phyloP scores from a whole-genome alignment of 192 early-diverging fungal genomes.

The Podila minutissima region DNA sequence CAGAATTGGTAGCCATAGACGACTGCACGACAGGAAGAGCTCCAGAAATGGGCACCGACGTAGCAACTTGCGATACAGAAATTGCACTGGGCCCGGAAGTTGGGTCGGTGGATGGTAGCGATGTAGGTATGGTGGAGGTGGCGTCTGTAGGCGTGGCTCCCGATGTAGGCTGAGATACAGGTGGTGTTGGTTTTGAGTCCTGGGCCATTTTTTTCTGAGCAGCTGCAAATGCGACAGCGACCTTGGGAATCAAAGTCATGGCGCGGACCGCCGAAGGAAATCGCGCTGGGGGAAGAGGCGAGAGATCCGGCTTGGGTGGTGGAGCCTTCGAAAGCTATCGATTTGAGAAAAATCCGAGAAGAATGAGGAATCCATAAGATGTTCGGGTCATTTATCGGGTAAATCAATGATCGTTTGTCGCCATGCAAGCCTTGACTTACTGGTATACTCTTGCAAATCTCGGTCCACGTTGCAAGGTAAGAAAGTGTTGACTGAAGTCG shows the following conservation, averaged over 20 bases:
- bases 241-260: conserved; percentile 37
- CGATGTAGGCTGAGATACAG: neutral
- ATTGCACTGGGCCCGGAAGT: neutral
- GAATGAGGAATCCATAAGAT: neutral
- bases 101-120: neutral
- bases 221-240: conserved; percentile 35
- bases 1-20: neutral
- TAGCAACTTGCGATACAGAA: neutral
- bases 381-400: neutral
- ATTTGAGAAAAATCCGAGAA: neutral
- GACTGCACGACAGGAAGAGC: neutral
- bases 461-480: conserved; percentile 46
- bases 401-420: neutral
- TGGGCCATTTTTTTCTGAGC: conserved; percentile 18
- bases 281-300: conserved; percentile 43
- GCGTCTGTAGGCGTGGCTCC: neutral
- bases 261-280: conserved; percentile 43
- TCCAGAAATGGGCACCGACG: neutral
- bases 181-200: neutral
- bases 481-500: conserved; percentile 38
- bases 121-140: neutral
- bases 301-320: conserved; percentile 37
- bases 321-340: conserved; percentile 32
- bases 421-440: neutral
- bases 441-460: conserved; percentile 37